Evolutionary conservation across 2,329 filamentous ascomycete genomes (phyloP), one percentile per base, ranked within the genome.

Genomic region (Chalara sp.): DNA sequence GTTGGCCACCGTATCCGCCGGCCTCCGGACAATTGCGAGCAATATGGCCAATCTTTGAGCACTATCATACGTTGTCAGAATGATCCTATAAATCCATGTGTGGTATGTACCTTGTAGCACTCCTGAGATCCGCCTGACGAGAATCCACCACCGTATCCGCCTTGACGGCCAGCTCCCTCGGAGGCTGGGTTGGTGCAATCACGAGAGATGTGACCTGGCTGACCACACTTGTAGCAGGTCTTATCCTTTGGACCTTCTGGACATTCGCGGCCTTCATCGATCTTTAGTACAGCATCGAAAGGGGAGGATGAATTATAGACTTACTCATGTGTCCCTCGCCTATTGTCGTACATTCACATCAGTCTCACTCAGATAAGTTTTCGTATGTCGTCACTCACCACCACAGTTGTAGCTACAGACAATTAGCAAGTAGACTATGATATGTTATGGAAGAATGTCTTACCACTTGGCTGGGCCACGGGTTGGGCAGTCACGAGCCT

Each of bases 11-110:
- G 62, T 76, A 75, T 55, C 74, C 71, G 59, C 78, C 78, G 53
- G 78, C 78, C 73, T 88, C 81, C 65, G 80, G 76, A 82, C 88
- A 93, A 80, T 90, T 90, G 64, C 87, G 89, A 63, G 93, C 92
- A 70, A 97, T 96, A 80, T 97, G 93, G 54, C 93, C 93, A 60
- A 90, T 80, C 77, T 96, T 88, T 57, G 91, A 91, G 74, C 93
- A 99, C 86, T 84, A 28, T 6, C 47, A 39, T 11, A 40, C 28
- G n/a, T 40, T 33, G 46, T 58, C 12, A 61, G 47, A 5, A 40
- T 35, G 28, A 11, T 29, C 37, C 32, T 44, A 28, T 5, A 1
- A 32, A 32, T 41, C 8, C 6, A 3, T 10, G 37, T 28, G 32
- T 30, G 21, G 6, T 6, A 13, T 42, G 40, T 58, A 65, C 64